Conservation (phyloP, 495 filamentous ascomycete genomes). For the Penicillium flavigenum region DNA sequence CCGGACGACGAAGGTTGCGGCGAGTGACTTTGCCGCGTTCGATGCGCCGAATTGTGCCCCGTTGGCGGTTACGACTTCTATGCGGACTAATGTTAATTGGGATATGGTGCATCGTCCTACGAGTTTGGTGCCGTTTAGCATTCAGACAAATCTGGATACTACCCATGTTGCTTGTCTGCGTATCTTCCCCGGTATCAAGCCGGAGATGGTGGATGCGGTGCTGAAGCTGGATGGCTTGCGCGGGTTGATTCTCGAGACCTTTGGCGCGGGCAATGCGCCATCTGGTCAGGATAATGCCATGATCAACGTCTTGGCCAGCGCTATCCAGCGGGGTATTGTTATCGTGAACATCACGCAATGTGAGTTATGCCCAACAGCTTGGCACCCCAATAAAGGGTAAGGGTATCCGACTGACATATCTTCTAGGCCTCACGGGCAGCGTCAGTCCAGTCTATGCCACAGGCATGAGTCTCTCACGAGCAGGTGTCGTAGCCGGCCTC, state of each 20-base stretch:
- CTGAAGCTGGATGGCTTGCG: slow-evolving; percentile 73
- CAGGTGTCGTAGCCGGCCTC: slow-evolving; percentile 87
- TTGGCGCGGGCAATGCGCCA: slow-evolving; percentile 92
- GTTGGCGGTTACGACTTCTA: slow-evolving; percentile 74
- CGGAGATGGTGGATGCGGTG: slow-evolving; percentile 91
- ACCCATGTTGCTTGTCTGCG: slow-evolving; percentile 88
- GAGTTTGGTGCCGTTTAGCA: slow-evolving; percentile 67
- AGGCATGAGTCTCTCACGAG: slow-evolving; percentile 80
- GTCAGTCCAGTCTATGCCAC: slow-evolving; percentile 91
- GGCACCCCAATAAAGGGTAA: background rate
- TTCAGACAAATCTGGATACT: slow-evolving; percentile 78
- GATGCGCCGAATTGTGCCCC: slow-evolving; percentile 79
- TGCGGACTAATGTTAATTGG: slow-evolving; percentile 84
- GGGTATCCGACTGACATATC: background rate
- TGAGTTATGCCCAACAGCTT: slow-evolving; percentile 30
- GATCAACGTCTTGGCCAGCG: slow-evolving; percentile 74
- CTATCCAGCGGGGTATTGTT: slow-evolving; percentile 76
- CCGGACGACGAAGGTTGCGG: slow-evolving; percentile 83
- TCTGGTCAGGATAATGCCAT: slow-evolving; percentile 78
- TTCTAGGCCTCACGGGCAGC: slow-evolving; percentile 66
- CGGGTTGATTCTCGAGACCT: slow-evolving; percentile 89
- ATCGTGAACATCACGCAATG: slow-evolving; percentile 96
- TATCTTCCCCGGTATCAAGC: slow-evolving; percentile 94
- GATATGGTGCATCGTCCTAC: slow-evolving; percentile 73
- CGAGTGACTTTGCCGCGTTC: slow-evolving; percentile 84